These are phyloP conservation scores for Conticribra weissflogii DNA, from an alignment of 108 stramenopile genomes.

Conservation along the genomic window DNA sequence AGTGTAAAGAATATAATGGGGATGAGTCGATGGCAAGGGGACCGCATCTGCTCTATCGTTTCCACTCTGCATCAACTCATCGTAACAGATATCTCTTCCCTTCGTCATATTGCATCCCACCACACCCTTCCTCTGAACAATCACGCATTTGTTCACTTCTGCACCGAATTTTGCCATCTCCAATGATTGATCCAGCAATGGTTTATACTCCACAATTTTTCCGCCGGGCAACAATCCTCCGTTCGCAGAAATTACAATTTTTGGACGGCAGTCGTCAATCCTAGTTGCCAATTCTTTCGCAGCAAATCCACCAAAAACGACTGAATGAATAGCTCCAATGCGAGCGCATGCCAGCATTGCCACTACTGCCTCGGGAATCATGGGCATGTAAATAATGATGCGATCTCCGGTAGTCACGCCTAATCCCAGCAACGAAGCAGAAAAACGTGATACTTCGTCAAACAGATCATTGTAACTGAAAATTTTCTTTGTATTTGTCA, in stretches of 20 bases:
- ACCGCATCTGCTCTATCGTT: conserved; percentile 42
- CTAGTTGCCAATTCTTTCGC: conserved; percentile 66
- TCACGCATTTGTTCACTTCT: conserved; percentile 47
- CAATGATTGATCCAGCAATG: conserved; percentile 66
- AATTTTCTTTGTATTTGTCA: no score
- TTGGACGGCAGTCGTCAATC: conserved; percentile 72
- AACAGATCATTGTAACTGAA: conserved; percentile 68
- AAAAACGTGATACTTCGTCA: conserved; percentile 58
- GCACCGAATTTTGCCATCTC: conserved; percentile 45
- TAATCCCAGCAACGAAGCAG: conserved; percentile 51
- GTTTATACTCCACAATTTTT: conserved; percentile 64
- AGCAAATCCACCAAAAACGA: conserved; percentile 91
- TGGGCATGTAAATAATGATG: conserved; percentile 87
- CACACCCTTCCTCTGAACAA: conserved; percentile 55
- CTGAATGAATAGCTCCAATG: conserved; percentile 82
- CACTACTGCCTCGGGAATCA: conserved; percentile 77
- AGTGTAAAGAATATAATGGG: conserved; percentile 75
- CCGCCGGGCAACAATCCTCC: conserved; percentile 61
- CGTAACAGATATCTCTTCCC: conserved; percentile 47
- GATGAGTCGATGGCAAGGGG: conserved; percentile 54
- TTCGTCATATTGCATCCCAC: conserved; percentile 42
- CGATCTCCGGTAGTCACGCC: conserved; percentile 73
- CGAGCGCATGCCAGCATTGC: conserved; percentile 84
- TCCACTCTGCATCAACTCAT: conserved; percentile 39
- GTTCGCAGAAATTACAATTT: conserved; percentile 70